Conservation (phyloP, 345 rosid genomes). For the Crucihimalaya himalaica region DNA sequence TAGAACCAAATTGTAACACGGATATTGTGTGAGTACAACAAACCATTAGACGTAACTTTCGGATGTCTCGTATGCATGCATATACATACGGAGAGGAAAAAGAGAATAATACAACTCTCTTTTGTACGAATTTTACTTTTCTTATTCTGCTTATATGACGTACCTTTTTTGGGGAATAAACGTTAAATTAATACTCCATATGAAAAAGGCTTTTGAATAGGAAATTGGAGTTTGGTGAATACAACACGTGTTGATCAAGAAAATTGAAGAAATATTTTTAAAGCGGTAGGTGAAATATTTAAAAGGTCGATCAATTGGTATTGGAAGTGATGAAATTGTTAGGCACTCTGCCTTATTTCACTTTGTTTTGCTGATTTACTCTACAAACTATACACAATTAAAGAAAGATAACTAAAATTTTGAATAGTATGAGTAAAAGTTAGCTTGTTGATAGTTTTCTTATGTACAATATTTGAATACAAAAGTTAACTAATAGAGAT, state of each 20-base stretch:
- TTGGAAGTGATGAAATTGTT: background rate
- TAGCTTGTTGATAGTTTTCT: background rate
- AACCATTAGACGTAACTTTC: too few species aligned
- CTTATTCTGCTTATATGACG: background rate
- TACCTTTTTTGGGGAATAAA: constrained; percentile 1
- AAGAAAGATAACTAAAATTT: background rate
- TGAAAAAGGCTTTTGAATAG: background rate
- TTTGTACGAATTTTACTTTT: background rate
- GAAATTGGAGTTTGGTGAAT: constrained; percentile 1
- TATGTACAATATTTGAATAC: background rate
- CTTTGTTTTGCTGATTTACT: background rate
- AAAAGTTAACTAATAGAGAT: background rate
- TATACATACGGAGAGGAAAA: background rate
- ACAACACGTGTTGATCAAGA: background rate
- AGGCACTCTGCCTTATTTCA: background rate
- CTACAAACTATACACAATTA: background rate
- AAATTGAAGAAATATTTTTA: background rate
- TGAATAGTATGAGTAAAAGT: background rate
- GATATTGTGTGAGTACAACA: too few species aligned
- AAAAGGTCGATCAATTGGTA: background rate
- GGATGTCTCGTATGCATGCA: background rate
- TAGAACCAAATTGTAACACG: background rate
- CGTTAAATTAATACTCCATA: background rate
- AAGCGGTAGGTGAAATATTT: background rate
- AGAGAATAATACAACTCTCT: background rate